A percentile compares a stretch with the other conserved stretches of the same genome.
These are phyloP conservation scores for Suillus subalutaceus DNA, from an alignment of 768 basidiomycete genomes.

Conservation along the genomic window DNA sequence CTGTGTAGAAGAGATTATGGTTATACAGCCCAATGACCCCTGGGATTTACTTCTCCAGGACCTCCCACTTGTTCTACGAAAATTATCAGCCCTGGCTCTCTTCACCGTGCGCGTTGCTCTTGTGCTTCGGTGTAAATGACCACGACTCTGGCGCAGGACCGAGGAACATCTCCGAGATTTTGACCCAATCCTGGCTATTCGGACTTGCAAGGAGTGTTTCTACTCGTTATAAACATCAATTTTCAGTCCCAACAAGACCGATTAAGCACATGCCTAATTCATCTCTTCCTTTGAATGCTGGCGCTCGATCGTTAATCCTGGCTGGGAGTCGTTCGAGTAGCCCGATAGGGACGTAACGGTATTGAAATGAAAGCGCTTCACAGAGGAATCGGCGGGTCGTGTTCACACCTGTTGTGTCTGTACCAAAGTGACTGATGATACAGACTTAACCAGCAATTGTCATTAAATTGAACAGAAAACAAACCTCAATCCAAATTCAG, in stretches of 20 bases:
- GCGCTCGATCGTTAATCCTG: conserved; percentile 88
- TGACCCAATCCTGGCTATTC: conserved; percentile 87
- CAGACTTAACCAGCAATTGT: conserved; percentile 8
- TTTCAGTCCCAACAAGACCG: neutral
- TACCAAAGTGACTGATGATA: conserved; percentile 70
- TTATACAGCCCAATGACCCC: neutral
- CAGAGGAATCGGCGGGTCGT: conserved; percentile 91
- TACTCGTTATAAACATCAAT: conserved; percentile 31
- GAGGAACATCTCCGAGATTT: conserved; percentile 93
- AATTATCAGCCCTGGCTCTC: conserved; percentile 59
- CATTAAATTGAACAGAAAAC: neutral
- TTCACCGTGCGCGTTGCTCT: conserved; percentile 76
- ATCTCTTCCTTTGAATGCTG: conserved; percentile 83
- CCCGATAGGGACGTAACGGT: conserved; percentile 95
- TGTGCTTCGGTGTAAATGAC: conserved; percentile 92
- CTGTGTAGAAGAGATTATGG: neutral
- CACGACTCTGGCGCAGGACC: conserved; percentile 84
- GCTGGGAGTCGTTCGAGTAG: conserved; percentile 81
- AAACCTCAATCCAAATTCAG: conserved; percentile 82
- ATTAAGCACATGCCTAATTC: conserved; percentile 70
- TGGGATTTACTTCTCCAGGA: neutral
- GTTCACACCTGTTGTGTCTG: conserved; percentile 89
- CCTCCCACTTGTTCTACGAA: neutral
- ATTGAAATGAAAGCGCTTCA: conserved; percentile 94
- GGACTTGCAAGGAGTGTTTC: conserved; percentile 84